These are phyloP conservation scores for Athelia psychrophila DNA, from an alignment of 1,284 basidiomycete species.

Conservation along the genomic window DNA sequence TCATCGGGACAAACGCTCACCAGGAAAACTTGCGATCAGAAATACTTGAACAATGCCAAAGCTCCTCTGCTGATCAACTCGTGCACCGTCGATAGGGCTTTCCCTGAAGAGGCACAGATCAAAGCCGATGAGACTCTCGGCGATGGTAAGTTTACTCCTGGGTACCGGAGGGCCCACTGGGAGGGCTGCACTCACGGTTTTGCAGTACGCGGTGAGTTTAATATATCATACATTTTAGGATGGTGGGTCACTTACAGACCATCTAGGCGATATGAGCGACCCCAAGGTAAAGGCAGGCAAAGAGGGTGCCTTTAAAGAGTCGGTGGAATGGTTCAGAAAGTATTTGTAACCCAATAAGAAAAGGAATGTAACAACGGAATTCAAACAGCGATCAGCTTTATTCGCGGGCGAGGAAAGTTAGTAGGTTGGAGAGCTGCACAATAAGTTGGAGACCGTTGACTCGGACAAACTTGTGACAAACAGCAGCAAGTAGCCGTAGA, in stretches of 20 bases:
- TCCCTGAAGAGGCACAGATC: slow-evolving; percentile 26
- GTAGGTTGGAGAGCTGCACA: no score
- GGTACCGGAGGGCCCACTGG: slow-evolving; percentile 43
- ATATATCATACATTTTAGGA: no score
- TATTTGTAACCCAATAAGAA: no score
- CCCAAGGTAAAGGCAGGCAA: slow-evolving; percentile 22
- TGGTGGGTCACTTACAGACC: no score
- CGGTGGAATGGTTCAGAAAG: slow-evolving; percentile 20
- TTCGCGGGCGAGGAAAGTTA: no score
- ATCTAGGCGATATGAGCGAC: slow-evolving; percentile 21
- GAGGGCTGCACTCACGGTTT: slow-evolving; percentile 52
- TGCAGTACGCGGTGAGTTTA: slow-evolving; percentile 40
- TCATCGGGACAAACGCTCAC: background rate
- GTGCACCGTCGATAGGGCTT: slow-evolving; percentile 32
- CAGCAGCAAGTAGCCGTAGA: no score
- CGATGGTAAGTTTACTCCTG: slow-evolving; percentile 31
- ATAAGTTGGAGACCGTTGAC: no score
- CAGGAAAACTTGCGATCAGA: slow-evolving; percentile 16
- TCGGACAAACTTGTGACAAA: no score
- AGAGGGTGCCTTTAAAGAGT: slow-evolving; percentile 30
- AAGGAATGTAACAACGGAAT: no score
- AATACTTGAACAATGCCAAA: slow-evolving; percentile 23
- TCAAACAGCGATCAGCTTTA: no score
- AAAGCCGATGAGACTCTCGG: slow-evolving; percentile 39
- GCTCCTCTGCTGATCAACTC: slow-evolving; percentile 43